phyloP scores from a whole-genome alignment of 2,329 filamentous ascomycete genomes.

The Colletotrichum cereale region DNA sequence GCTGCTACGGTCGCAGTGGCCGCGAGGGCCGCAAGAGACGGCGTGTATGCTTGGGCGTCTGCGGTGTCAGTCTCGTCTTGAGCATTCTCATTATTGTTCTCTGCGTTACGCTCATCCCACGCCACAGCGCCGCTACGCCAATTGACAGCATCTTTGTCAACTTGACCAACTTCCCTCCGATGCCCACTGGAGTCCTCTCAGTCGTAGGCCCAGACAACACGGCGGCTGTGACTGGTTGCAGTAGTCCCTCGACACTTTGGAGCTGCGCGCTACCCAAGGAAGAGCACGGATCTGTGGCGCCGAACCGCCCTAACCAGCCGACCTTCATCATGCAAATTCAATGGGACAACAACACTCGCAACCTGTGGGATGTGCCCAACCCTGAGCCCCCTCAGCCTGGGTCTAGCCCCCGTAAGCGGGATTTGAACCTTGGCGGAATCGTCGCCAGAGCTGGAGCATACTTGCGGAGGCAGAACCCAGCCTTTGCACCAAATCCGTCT shows the following conservation, averaged over 20 bases:
- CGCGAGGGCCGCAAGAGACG: constrained; percentile 74
- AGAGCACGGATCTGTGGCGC: constrained; percentile 72
- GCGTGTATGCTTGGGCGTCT: constrained; percentile 68
- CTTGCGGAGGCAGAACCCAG: constrained; percentile 42
- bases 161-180: constrained; percentile 85
- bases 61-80: constrained; percentile 63
- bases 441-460: constrained; percentile 38
- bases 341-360: constrained; percentile 71
- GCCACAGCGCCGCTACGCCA: constrained; percentile 42
- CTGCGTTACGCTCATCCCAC: constrained; percentile 66
- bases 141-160: constrained; percentile 79
- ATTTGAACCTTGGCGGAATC: constrained; percentile 23
- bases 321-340: constrained; percentile 85
- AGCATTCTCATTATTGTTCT: constrained; percentile 71
- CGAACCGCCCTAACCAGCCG: constrained; percentile 76
- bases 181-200: constrained; percentile 86
- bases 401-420: constrained; percentile 25
- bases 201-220: constrained; percentile 79
- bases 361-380: constrained; percentile 63
- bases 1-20: constrained; percentile 74
- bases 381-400: constrained; percentile 48
- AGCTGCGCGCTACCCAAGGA: constrained; percentile 88
- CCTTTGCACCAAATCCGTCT: constrained; percentile 65
- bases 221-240: constrained; percentile 75
- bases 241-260: constrained; percentile 81